Evolutionary conservation across 2,329 filamentous ascomycete genomes (phyloP), one percentile per base, ranked within the genome.

Genomic region (Tolypocladium ovalisporum): DNA sequence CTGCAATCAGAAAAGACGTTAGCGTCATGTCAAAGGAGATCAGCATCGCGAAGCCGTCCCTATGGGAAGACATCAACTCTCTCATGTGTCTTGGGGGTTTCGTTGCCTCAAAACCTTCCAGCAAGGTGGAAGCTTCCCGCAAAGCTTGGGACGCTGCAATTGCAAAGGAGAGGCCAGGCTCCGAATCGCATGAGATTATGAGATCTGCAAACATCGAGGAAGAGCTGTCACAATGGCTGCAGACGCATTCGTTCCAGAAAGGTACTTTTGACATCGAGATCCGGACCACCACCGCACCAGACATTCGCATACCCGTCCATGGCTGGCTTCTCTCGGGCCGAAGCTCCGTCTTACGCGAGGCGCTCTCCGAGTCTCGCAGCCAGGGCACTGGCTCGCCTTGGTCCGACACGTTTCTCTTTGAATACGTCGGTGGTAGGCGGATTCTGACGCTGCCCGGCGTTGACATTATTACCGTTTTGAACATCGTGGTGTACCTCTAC

Each of bases 1-100:
- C 90, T 37, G 91, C 90, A 3, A 82, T 96, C 52, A 85, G 94
- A 52, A 87, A 88, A 66, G 92, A 97, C 65, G 90, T 86, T 61
- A 85, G 92, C 66, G 85, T 96, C 34, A 89, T 92, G 57, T 85
- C 83, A 55, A 84, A 87, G 40, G 78, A 83, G 62, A 84, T 96
- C 40, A 73, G 76, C 12, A 79, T 96, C 36, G 78, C 82, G 37
- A 77, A 80, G n/a, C 83, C 84, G 58, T 82, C 78, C 0, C 73
- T 97, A 1, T 90, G 88, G 86, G 78, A 86, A 36, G 88, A 96
- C 63, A 61, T 96, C 4, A 78, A 81, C 35, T 80, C 84, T 0
- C 74, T 97, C 7, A 77, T 91, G 4, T 84, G 86, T 13, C 83
- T 97, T 32, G 71, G 75, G 15, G 80, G 80, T 2, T 83, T 95